Evolutionary conservation across 163 green algal genomes (phyloP).

Genomic region (Chlorella variabilis): DNA sequence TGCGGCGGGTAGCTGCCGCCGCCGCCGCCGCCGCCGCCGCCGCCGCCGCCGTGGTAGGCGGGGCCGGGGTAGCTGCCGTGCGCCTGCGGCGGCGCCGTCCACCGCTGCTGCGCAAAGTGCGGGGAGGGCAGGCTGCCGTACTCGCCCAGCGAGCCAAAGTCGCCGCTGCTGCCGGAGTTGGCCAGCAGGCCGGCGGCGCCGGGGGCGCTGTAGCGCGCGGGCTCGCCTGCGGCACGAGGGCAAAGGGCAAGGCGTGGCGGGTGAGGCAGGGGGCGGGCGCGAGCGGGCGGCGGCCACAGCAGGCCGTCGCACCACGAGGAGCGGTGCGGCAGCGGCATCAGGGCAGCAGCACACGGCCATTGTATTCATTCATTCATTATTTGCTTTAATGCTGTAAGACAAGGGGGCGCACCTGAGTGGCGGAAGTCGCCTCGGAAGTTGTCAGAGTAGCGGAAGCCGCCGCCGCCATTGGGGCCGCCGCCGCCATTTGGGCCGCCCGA

Average conservation of each 20-base stretch:
- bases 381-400: too few relatives aligned
- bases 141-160: neutral
- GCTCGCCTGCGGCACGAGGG: neutral
- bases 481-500: neutral
- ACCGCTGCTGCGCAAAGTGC: too few relatives aligned
- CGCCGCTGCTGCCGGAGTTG: neutral
- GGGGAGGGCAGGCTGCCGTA: neutral
- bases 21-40: too few relatives aligned
- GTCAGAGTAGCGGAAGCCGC: neutral
- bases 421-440: neutral
- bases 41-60: neutral
- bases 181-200: neutral
- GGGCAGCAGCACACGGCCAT: too few relatives aligned
- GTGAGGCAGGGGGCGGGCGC: neutral
- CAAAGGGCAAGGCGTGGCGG: neutral
- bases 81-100: neutral
- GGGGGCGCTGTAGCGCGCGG: slow-evolving; percentile 17
- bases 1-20: neutral
- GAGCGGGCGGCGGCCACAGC: too few relatives aligned
- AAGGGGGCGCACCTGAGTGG: neutral
- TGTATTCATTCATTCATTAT: too few relatives aligned
- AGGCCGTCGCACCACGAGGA: too few relatives aligned
- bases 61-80: neutral
- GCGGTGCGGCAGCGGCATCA: neutral
- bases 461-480: neutral